Base-by-base conservation (phyloP, 352 stramenopile species). In the Phytophthora pistaciae region DNA sequence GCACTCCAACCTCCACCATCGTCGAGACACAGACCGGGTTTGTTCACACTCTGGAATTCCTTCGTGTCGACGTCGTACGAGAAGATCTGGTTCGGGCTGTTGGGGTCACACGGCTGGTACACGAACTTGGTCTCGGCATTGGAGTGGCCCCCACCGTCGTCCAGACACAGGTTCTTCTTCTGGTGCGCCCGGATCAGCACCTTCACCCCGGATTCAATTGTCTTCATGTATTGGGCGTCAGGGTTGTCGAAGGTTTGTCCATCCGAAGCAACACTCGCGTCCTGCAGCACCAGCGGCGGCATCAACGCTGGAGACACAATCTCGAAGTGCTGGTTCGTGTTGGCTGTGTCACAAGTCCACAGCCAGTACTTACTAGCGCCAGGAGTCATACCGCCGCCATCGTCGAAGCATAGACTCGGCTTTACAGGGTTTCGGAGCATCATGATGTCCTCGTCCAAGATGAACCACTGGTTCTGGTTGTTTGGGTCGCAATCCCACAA, bases 381-480 rank as follows among this genome's bases (percentile, higher is more conserved):
- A 3, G 60, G 42, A 8, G 23, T 44, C 11, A 27, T 65, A 27
- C 46, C 70, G 16, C 70, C 70, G 16, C 70, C 70, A 48, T 83
- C 72, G 23, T 85, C 73, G 33, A 83, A 57, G 42, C 78, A 85
- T 53, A 85, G 46, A 36, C 76, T 70, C 5, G 49, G 49, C 65
- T 82, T 81, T 10, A 56, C 33, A 4, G 71, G 64, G 60, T 71
- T 82, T 29, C 56, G 61, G 25, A 84, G 53, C 70, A 80, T 75
- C 49, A 78, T 44, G 5, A 57, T 84, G 18, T 57, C 59, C 10
- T 72, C 29, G 36, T 84, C 74, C 31, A 69, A 65, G 6, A 71
- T 49, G 50, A 78, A 81, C 49, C 52, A 57, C 29, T 81, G 74
- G 55, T 78, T 76, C 25, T 59, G 33, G 29, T 73, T 75, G 27